Evolutionary conservation across 371 early-diverging fungal genomes (phyloP), one percentile per base, ranked within the genome.

Genomic region (Catenaria anguillulae): DNA sequence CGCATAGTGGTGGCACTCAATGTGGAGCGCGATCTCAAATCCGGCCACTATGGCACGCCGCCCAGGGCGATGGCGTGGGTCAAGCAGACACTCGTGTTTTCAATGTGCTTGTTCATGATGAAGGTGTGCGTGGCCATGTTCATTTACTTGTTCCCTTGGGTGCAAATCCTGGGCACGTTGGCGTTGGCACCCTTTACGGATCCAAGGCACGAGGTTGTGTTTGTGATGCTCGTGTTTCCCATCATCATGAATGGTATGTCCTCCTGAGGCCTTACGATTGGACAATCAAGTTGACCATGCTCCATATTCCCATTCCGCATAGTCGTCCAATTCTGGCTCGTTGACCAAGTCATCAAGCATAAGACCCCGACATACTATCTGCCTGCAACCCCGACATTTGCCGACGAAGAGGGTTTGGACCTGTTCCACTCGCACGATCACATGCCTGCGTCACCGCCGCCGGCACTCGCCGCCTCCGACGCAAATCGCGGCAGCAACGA

Each of bases 301-400:
- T n/a, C n/a, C n/a, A n/a, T n/a, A n/a, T 54, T 12, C 33, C 33
- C 8, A 4, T 13, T 13, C 8, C 37, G 8, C 37, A 37, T 55
- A 55, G 58, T 58, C 0, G 43, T 58, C 15, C 58, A 58, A 36
- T 58, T 58, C 58, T 58, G 58, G 58, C 58, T 58, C 36, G 43
- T 58, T 31, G 58, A 58, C 31, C 42, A 36, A 12, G 58, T 58
- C 42, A 58, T 58, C 36, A 58, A 58, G 52, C 52, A 50, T 31
- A 26, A 29, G 1, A 17, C 21, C 24, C 46, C 46, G n/a, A n/a
- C n/a, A n/a, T n/a, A n/a, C n/a, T n/a, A n/a, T 0, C n/a, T n/a
- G 2, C 46, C 46, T 8, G 23, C 46, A 4, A 8, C 37, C 37
- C 8, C 37, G 8, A 13, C 37, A 37, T 4, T 4, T 4, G 37